Base-by-base conservation (phyloP, 73 alveolate species). In the Tetrahymena thermophila region DNA sequence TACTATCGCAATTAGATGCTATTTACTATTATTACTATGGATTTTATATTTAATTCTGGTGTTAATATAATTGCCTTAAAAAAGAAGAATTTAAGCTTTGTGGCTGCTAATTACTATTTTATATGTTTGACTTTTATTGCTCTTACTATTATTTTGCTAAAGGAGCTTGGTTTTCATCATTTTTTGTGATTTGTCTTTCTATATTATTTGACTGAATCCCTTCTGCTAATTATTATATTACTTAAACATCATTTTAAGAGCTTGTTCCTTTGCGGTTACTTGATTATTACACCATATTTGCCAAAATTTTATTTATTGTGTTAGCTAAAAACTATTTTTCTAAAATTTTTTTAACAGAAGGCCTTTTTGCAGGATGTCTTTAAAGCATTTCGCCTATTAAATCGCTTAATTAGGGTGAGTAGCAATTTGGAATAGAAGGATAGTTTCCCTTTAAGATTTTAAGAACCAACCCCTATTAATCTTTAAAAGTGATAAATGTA, bases 301-400 rank as follows among this genome's bases (percentile, higher is more conserved):
- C 43, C 55, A 94, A 34, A 3, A 83, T 84, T 89, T 57, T 23
- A 95, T 93, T 55, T 96, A 95, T 84, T 97, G 98, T 28, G 97
- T 35, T 93, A 43, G 94, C 93, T 42, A 25, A 34, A 96, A 96
- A 84, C 96, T 94, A 43, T 43, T 85, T n/a, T 44, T 96, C 94
- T 95, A 83, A 97, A 96, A 95, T 28, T 56, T 89, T 44, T 43
- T 58, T 37, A 96, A n/a, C 93, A 28, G 34, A 96, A 93, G 94
- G 94, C 85, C 42, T 95, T 94, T 42, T 94, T 93, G 94, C 35
- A 3, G 94, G 94, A 15, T 43, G 38, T 34, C 84, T 40, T 38
- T 85, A n/a, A 9, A 38, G 6, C 71, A 93, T 84, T 37, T 95
- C 95, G 35, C 84, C 56, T 28, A 38, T 42, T 85, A 85, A 85